These are phyloP conservation scores for Ambrosia hybrid DNA, from an alignment of 140 eudicot genomes.

Conservation along the genomic window DNA sequence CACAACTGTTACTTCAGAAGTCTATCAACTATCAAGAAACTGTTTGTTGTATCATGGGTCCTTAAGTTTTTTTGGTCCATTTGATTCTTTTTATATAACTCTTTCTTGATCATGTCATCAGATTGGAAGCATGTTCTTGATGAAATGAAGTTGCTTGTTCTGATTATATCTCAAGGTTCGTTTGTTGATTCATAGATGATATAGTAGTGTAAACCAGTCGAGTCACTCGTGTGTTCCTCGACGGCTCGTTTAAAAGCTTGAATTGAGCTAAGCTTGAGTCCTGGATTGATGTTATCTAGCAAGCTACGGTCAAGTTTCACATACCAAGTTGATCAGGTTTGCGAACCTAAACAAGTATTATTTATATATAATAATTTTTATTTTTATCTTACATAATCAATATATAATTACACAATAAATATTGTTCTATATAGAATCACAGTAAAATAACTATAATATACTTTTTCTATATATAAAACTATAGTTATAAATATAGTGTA, in stretches of 20 bases:
- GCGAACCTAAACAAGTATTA: too few relatives aligned
- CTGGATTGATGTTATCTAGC: too few relatives aligned
- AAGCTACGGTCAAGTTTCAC: too few relatives aligned
- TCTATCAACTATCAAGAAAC: constrained; percentile 14
- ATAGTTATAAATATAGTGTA: too few relatives aligned
- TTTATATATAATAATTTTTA: too few relatives aligned
- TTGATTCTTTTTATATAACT: constrained; percentile 27
- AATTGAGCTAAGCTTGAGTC: neutral
- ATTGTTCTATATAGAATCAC: too few relatives aligned
- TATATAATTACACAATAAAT: too few relatives aligned
- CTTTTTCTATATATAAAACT: too few relatives aligned
- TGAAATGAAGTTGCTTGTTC: constrained; percentile 39
- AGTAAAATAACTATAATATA: too few relatives aligned
- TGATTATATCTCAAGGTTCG: constrained; percentile 31
- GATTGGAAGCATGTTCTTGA: constrained; percentile 47
- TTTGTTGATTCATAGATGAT: neutral
- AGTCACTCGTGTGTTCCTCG: neutral
- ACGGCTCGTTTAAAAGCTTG: neutral
- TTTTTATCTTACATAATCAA: too few relatives aligned
- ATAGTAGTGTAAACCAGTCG: neutral
- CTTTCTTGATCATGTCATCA: constrained; percentile 31
- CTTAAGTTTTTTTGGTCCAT: constrained; percentile 13
- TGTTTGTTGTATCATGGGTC: neutral
- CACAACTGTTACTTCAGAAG: neutral
- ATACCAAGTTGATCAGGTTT: too few relatives aligned